Evolutionary conservation across 345 rosid genomes (phyloP).

Genomic region (Citrus inodora): DNA sequence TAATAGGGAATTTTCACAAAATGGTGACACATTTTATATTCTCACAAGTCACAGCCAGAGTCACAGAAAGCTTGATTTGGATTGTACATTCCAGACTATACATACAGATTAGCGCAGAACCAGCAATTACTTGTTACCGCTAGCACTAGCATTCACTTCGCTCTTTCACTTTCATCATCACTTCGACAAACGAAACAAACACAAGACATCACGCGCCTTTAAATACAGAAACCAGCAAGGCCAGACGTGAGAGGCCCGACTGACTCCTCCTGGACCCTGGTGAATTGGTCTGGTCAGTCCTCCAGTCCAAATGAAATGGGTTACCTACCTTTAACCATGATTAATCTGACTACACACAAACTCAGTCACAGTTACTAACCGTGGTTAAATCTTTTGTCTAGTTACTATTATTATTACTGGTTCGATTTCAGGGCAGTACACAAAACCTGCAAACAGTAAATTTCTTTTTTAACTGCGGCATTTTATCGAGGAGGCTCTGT

Average conservation of each 20-base stretch:
- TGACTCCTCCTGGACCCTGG: neutral
- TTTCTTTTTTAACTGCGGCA: neutral
- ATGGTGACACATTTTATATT: neutral
- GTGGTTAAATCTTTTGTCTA: neutral
- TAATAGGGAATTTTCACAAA: neutral
- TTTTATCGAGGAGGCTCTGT: neutral
- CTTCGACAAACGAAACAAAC: neutral
- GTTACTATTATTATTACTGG: neutral
- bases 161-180: neutral
- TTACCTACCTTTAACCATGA: neutral
- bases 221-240: no score
- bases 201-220: neutral
- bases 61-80: neutral
- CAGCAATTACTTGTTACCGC: neutral
- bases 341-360: neutral
- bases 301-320: neutral
- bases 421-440: conserved; percentile 4
- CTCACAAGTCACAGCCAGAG: neutral
- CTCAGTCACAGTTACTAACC: neutral
- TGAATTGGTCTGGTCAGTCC: neutral
- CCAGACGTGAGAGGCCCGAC: neutral
- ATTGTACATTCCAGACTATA: neutral
- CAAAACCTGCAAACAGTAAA: neutral
- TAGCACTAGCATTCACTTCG: neutral
- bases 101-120: no score